phyloP scores from a whole-genome alignment of 2,329 filamentous ascomycete genomes.

The Neurospora crassa region DNA sequence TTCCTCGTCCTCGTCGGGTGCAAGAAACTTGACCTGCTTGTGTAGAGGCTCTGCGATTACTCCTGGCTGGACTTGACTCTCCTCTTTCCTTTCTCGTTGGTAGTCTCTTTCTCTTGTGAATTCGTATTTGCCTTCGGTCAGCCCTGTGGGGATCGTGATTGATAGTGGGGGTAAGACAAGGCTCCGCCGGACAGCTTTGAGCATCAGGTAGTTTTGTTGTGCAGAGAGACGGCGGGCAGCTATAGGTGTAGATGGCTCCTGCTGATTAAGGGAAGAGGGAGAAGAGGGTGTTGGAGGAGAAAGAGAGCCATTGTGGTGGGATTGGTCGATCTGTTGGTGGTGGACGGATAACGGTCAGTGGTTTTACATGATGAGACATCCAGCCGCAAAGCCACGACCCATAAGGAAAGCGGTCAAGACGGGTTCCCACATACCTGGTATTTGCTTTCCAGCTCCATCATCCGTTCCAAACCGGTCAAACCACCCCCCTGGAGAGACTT shows the following conservation, averaged over 20 bases:
- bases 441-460: slow-evolving; percentile 50
- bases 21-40: slow-evolving; percentile 32
- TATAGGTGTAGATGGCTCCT: slow-evolving; percentile 15
- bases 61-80: slow-evolving; percentile 8
- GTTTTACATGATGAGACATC: slow-evolving; percentile 12
- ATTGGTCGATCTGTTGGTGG: slow-evolving; percentile 21
- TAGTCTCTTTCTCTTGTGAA: slow-evolving; percentile 4
- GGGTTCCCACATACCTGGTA: slow-evolving; percentile 39
- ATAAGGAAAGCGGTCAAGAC: slow-evolving; percentile 2
- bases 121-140: background rate
- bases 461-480: slow-evolving; percentile 42
- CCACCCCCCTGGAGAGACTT: background rate
- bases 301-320: slow-evolving; percentile 11
- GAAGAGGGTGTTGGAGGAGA: slow-evolving; percentile 7
- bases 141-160: slow-evolving; percentile 20
- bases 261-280: slow-evolving; percentile 8
- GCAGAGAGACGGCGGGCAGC: slow-evolving; percentile 17
- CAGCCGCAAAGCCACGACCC: slow-evolving; percentile 9
- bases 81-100: slow-evolving; percentile 17
- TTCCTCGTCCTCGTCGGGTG: slow-evolving; percentile 20
- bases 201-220: slow-evolving; percentile 18
- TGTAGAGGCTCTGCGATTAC: slow-evolving; percentile 19
- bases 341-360: slow-evolving; percentile 13
- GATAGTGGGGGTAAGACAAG: slow-evolving; percentile 20
- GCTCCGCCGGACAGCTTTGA: slow-evolving; percentile 16